Percentiles rank a stretch among this genome's conserved stretches.
Evolutionary conservation across 331 rosid species (phyloP).

Genomic region (Stylosanthes scabra): DNA sequence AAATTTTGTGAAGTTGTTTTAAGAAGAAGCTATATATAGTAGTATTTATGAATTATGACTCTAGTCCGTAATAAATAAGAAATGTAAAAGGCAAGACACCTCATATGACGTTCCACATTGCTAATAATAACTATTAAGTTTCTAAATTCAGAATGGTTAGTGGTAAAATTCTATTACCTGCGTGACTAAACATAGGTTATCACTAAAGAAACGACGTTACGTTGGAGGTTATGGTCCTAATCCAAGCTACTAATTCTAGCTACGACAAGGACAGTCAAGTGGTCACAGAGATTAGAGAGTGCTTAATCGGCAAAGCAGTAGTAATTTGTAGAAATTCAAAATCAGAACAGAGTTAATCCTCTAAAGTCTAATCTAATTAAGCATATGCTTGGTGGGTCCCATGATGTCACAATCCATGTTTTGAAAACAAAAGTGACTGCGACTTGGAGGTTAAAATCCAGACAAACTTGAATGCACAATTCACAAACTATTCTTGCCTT

Average conservation of each 20-base stretch:
- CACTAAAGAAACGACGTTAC: neutral
- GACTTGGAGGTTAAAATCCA: neutral
- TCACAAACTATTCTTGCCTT: neutral
- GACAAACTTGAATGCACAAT: neutral
- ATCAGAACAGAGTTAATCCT: neutral
- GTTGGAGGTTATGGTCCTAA: neutral
- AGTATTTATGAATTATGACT: too few species aligned
- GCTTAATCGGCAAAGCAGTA: neutral
- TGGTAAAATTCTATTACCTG: neutral
- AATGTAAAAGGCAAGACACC: too few species aligned
- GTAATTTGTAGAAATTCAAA: neutral
- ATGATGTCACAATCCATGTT: slow-evolving; percentile 4
- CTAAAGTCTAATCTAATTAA: too few species aligned
- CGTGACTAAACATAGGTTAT: neutral
- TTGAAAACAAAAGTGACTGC: neutral
- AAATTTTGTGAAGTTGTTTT: too few species aligned
- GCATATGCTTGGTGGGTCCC: slow-evolving; percentile 21
- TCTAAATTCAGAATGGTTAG: neutral
- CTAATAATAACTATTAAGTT: too few species aligned
- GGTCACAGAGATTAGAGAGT: neutral
- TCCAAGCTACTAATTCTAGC: neutral
- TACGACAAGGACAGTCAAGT: neutral
- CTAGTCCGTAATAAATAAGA: too few species aligned
- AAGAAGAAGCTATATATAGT: too few species aligned
- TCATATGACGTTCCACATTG: too few species aligned